Conservation (phyloP, 768 basidiomycete species). For the Porphyrellus cyaneotinctus region DNA sequence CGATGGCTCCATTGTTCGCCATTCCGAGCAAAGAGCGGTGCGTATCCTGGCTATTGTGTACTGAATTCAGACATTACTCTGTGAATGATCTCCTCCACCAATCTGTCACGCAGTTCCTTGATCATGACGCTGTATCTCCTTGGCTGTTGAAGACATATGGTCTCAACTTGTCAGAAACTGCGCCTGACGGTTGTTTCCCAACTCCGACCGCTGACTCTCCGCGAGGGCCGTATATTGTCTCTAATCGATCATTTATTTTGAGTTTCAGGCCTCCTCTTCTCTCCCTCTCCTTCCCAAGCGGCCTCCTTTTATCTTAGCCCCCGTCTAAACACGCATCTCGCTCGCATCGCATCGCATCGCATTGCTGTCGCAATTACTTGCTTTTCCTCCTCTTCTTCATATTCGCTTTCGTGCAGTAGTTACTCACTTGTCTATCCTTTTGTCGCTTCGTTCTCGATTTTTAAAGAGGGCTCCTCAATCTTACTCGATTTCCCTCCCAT, state of each 20-base stretch:
- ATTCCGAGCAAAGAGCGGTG: conserved; percentile 22
- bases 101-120: background rate
- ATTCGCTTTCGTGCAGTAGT: conserved; percentile 31
- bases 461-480: conserved; percentile 16
- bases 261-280: conserved; percentile 22
- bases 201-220: conserved; percentile 32
- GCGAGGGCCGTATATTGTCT: conserved; percentile 28
- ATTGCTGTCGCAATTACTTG: conserved; percentile 30
- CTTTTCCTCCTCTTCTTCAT: conserved; percentile 15
- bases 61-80: conserved; percentile 18
- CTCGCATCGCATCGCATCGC: conserved; percentile 33
- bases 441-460: conserved; percentile 25
- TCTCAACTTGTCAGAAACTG: conserved; percentile 18
- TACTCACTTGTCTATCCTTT: conserved; percentile 26
- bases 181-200: conserved; percentile 22
- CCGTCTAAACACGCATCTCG: conserved; percentile 30
- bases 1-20: conserved; percentile 25
- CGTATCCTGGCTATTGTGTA: conserved; percentile 23
- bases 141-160: background rate
- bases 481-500: conserved; percentile 26
- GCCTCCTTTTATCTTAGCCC: conserved; percentile 29
- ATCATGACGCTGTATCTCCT: background rate
- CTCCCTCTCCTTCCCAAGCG: conserved; percentile 3
- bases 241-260: conserved; percentile 23
- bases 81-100: background rate